These are phyloP conservation scores for Cyclaneusma minus DNA, from an alignment of 2,329 filamentous ascomycete species.

Conservation along the genomic window DNA sequence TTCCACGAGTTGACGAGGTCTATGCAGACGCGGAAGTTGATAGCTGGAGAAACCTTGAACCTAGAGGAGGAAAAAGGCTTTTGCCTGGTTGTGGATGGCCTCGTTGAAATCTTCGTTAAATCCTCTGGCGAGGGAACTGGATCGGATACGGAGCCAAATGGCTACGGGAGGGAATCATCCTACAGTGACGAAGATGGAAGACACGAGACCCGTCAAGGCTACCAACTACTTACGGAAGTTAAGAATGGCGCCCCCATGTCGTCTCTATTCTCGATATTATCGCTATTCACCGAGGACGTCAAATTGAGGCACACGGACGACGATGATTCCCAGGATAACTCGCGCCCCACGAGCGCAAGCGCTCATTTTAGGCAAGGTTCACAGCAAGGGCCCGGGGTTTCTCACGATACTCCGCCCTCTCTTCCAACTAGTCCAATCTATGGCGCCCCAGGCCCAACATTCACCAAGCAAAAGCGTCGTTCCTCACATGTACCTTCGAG, in stretches of 20 bases:
- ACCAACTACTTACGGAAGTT: constrained; percentile 90
- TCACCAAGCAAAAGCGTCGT: constrained; percentile 6
- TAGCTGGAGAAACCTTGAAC: constrained; percentile 87
- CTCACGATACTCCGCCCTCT: constrained; percentile 16
- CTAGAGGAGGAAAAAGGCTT: constrained; percentile 97
- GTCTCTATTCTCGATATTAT: constrained; percentile 92
- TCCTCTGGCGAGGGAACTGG: constrained; percentile 45
- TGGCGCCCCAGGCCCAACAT: constrained; percentile 10
- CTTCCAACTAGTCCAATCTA: constrained; percentile 17
- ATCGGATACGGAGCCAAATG: constrained; percentile 23
- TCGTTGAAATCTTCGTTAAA: constrained; percentile 97
- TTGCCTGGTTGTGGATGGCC: constrained; percentile 87
- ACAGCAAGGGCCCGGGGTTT: no score
- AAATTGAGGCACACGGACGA: constrained; percentile 61
- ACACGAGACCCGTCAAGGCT: constrained; percentile 57
- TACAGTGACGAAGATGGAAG: constrained; percentile 54
- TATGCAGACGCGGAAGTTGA: constrained; percentile 95
- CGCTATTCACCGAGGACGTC: constrained; percentile 90
- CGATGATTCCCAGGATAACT: constrained; percentile 18
- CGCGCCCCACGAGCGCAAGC: constrained; percentile 11
- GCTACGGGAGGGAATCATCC: constrained; percentile 28
- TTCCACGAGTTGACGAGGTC: constrained; percentile 95
- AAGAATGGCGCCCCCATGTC: constrained; percentile 98
- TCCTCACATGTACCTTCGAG: constrained; percentile 16
- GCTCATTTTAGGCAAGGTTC: constrained; percentile 5